Percentiles rank a stretch among this genome's conserved stretches.
Conservation (phyloP, 352 stramenopile genomes). For the Globisporangium abappressorium region DNA sequence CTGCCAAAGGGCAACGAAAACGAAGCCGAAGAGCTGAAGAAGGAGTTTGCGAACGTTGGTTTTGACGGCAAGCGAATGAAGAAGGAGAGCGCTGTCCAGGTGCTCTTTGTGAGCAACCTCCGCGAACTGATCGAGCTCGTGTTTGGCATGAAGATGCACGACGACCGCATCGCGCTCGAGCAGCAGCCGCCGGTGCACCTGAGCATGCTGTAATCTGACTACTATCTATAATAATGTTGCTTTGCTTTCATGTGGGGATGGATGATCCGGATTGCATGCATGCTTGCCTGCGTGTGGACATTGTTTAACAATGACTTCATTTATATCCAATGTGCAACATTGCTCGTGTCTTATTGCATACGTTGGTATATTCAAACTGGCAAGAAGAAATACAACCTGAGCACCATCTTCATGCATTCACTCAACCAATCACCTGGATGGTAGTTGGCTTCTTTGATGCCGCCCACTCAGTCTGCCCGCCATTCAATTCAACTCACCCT, state of each 20-base stretch:
- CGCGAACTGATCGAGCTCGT: conserved; percentile 61
- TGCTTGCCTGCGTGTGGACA: neutral
- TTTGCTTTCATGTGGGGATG: neutral
- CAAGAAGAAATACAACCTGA: neutral
- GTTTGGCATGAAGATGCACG: conserved; percentile 58
- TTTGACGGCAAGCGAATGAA: conserved; percentile 16
- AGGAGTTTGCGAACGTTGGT: conserved; percentile 46
- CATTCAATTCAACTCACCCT: neutral
- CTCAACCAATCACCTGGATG: neutral
- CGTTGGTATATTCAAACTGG: conserved; percentile 7
- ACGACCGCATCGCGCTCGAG: conserved; percentile 29
- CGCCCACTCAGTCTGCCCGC: conserved; percentile 15
- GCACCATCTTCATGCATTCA: neutral
- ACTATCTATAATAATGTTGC: conserved; percentile 2
- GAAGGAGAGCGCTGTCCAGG: conserved; percentile 32
- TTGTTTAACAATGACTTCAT: neutral
- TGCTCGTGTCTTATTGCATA: neutral
- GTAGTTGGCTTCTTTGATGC: neutral
- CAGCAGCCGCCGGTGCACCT: conserved; percentile 29
- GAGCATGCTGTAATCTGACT: conserved; percentile 41
- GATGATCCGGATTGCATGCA: neutral
- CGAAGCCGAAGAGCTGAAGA: conserved; percentile 66
- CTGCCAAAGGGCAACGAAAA: conserved; percentile 69
- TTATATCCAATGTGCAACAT: neutral
- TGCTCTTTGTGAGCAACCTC: conserved; percentile 73